A percentile compares a stretch with the other conserved stretches of the same genome.
Conservation (phyloP, 2,329 filamentous ascomycete genomes). For the Fusarium longipes region DNA sequence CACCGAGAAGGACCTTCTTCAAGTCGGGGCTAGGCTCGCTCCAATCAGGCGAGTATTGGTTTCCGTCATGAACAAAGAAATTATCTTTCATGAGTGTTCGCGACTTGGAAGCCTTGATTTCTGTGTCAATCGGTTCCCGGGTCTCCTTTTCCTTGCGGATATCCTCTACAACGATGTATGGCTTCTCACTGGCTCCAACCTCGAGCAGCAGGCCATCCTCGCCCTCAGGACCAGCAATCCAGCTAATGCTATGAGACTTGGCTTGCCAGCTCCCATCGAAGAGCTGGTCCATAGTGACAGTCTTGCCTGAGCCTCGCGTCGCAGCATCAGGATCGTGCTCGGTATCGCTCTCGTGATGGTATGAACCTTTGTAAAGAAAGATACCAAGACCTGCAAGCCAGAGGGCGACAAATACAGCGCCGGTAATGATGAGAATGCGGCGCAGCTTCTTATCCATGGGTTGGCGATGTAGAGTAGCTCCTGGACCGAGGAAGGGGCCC, state of each 20-base stretch:
- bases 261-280: conserved; percentile 73
- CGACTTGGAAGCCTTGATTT: conserved; percentile 57
- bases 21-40: conserved; percentile 84
- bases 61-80: conserved; percentile 69
- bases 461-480: conserved; percentile 55
- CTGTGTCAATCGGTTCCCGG: conserved; percentile 50
- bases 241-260: conserved; percentile 74
- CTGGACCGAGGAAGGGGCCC: conserved; percentile 62
- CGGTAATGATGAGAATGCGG: conserved; percentile 70
- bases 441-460: conserved; percentile 75
- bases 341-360: conserved; percentile 70
- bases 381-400: conserved; percentile 76
- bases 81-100: conserved; percentile 80
- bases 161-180: conserved; percentile 88
- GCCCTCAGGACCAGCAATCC: conserved; percentile 79
- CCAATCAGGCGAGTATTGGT: conserved; percentile 66
- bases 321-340: conserved; percentile 77
- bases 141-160: conserved; percentile 65
- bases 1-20: conserved; percentile 86
- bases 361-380: conserved; percentile 73
- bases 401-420: conserved; percentile 69
- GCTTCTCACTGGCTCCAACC: conserved; percentile 70
- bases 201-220: conserved; percentile 90
- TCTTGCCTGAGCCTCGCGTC: conserved; percentile 73
- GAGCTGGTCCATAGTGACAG: conserved; percentile 78